Conservation (phyloP, 345 rosid species). For the Brassica napus region Da-Ae NC_063435.1:28849001-28849500, state of each 20-base stretch:
- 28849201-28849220: neutral
- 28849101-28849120: constrained; percentile 73
- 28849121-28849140: constrained; percentile 80
- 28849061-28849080: constrained; percentile 67
- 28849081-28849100: constrained; percentile 77
- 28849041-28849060: constrained; percentile 89
- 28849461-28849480: constrained; percentile 87
- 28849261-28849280: constrained; percentile 9
- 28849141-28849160: constrained; percentile 68
- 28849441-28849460: constrained; percentile 82
- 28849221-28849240: neutral
- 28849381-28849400: constrained; percentile 81
- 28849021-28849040: constrained; percentile 71
- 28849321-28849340: constrained; percentile 69
- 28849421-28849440: constrained; percentile 89
- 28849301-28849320: constrained; percentile 88
- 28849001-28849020: constrained; percentile 55
- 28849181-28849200: constrained; percentile 92
- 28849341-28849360: constrained; percentile 74
- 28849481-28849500: constrained; percentile 82
- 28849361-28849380: constrained; percentile 94
- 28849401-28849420: constrained; percentile 81
- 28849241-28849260: neutral
- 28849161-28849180: constrained; percentile 81
- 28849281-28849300: constrained; percentile 59